Base-by-base conservation (phyloP, 2,329 filamentous ascomycete species). In the Pseudogymnoascus sp. region DNA sequence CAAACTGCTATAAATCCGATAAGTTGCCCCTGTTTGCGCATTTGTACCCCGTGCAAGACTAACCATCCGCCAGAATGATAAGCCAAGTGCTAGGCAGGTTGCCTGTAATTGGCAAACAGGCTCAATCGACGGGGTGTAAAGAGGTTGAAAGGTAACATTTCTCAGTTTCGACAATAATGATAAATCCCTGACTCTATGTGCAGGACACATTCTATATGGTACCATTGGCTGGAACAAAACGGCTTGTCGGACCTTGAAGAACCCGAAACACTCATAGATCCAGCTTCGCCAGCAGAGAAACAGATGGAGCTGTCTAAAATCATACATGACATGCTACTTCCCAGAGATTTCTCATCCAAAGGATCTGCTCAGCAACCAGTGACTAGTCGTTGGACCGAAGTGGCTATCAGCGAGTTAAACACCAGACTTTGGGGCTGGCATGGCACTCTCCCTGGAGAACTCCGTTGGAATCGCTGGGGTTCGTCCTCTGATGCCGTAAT, bases 1-100 rank as follows among this genome's bases (percentile, higher is more conserved):
- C 19, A 35, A 64, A 62, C 62, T 65, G 60, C 39, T 65, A 60
- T 58, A 52, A 49, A 63, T 65, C 64, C 64, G 64, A 65, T 65
- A 65, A 64, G 64, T 65, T 41, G 41, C 30, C 60, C 45, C 62
- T 60, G 30, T 33, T 28, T 11, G 5, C 22, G 38, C 19, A 41
- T 60, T 30, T 12, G 3, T 4, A 9, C 5, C 33, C 23, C 19
- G 33, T 28, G 23, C 22, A 49, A 55, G 7, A 39, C 63, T 64
- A 58, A 64, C 52, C 52, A 8, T 14, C n/a, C 8, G 7, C 8
- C 28, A 64, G 63, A 52, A 58, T 64, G 28, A 39, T 64, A 22
- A 62, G 63, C 12, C 35, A 60, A 22, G 42, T 52, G 16, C 28
- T 64, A 12, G 63, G 63, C 16, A 62, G 55, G 35, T 45, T 62